phyloP scores from a whole-genome alignment of 2,329 filamentous ascomycete genomes.

The Trichophyton mentagrophytes region DNA sequence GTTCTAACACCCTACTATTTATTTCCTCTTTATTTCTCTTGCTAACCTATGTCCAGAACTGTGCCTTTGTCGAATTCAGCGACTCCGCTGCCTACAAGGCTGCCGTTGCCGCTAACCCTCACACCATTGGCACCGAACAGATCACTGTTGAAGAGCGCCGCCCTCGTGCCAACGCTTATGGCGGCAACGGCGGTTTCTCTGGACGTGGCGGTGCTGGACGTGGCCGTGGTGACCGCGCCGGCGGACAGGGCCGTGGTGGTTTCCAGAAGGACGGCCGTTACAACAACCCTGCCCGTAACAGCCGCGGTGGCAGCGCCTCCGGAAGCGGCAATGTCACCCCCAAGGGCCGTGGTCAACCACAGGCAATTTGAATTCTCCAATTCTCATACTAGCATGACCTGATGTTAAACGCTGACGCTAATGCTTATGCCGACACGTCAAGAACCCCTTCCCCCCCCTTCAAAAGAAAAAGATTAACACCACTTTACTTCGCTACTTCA shows the following conservation, averaged over 20 bases:
- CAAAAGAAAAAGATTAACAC: not conserved
- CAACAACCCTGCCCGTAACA: conserved; percentile 38
- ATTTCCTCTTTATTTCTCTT: not conserved
- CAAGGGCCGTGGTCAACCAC: conserved; percentile 27
- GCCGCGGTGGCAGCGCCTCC: conserved; percentile 45
- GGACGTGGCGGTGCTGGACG: conserved; percentile 52
- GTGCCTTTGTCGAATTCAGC: conserved; percentile 90
- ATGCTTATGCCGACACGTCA: not conserved
- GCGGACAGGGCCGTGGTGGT: conserved; percentile 53
- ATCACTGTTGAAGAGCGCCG: conserved; percentile 84
- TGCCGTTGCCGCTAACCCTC: conserved; percentile 72
- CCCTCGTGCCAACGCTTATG: conserved; percentile 57
- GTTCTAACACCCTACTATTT: conserved; percentile 13
- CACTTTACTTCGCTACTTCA: not conserved
- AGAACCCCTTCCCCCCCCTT: not conserved
- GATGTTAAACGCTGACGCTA: not conserved
- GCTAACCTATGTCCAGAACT: conserved; percentile 52
- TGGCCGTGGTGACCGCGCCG: conserved; percentile 54
- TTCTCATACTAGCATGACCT: not conserved
- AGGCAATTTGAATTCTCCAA: not conserved
- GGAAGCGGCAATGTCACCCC: conserved; percentile 44
- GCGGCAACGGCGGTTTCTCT: conserved; percentile 50
- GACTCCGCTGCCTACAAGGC: conserved; percentile 68
- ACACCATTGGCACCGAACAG: conserved; percentile 67
- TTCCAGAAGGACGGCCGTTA: conserved; percentile 58